phyloP scores from a whole-genome alignment of 371 early-diverging fungal species.

The Saksenaea oblongispora region DNA sequence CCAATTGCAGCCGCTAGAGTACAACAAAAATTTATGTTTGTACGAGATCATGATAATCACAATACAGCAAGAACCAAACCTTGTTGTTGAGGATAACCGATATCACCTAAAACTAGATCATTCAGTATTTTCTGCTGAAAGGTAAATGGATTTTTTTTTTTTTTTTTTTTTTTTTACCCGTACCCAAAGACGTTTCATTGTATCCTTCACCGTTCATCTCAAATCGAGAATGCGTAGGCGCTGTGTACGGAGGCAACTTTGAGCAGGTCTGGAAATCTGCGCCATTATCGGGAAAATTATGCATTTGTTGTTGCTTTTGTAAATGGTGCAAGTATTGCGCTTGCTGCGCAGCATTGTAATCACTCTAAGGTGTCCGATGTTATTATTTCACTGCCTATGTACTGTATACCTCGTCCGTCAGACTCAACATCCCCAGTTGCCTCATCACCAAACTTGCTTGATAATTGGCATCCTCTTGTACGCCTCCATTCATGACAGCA shows the following conservation, averaged over 20 bases:
- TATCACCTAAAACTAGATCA: conserved; percentile 4
- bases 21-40: neutral
- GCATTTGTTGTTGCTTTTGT: conserved; percentile 20
- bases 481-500: conserved; percentile 18
- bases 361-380: neutral
- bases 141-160: too few species aligned
- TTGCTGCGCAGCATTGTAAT: conserved; percentile 11
- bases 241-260: too few species aligned
- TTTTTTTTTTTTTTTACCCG: too few species aligned
- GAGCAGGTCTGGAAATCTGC: too few species aligned
- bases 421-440: conserved; percentile 31
- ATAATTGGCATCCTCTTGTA: conserved; percentile 10
- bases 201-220: too few species aligned
- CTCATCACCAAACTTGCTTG: conserved; percentile 31
- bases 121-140: too few species aligned
- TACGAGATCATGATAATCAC: too few species aligned
- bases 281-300: neutral
- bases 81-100: conserved; percentile 9
- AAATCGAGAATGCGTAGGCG: too few species aligned
- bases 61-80: neutral
- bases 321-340: conserved; percentile 16
- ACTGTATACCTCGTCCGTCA: conserved; percentile 36
- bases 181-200: too few species aligned
- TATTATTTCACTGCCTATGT: neutral
- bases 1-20: conserved; percentile 20